phyloP scores from a whole-genome alignment of 345 rosid species.

The Boechera divaricarpa region DNA sequence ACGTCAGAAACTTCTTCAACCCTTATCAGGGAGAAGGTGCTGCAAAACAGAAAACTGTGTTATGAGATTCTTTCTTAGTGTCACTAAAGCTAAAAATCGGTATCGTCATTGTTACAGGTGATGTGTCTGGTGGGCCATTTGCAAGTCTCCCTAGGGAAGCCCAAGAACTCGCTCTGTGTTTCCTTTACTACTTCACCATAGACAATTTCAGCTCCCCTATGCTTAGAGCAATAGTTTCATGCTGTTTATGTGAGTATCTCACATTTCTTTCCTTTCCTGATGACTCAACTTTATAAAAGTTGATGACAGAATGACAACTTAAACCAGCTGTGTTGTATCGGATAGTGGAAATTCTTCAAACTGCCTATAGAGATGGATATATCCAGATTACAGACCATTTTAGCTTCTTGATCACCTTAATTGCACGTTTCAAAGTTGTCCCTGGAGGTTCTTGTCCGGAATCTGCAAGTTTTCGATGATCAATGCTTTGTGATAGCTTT shows the following conservation, averaged over 20 bases:
- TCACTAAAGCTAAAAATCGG: slow-evolving; percentile 21
- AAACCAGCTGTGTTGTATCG: slow-evolving; percentile 59
- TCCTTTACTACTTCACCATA: slow-evolving; percentile 65
- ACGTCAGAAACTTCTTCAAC: slow-evolving; percentile 63
- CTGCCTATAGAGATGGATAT: slow-evolving; percentile 66
- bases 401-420: slow-evolving; percentile 69
- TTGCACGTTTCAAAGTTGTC: slow-evolving; percentile 61
- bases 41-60: background rate
- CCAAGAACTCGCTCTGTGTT: slow-evolving; percentile 68
- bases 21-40: slow-evolving; percentile 55
- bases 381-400: slow-evolving; percentile 46
- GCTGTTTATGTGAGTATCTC: slow-evolving; percentile 68
- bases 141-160: slow-evolving; percentile 61
- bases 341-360: slow-evolving; percentile 67
- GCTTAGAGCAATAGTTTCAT: slow-evolving; percentile 66
- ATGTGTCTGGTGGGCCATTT: slow-evolving; percentile 69
- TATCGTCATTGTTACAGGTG: slow-evolving; percentile 52
- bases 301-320: slow-evolving; percentile 47
- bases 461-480: background rate
- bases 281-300: background rate
- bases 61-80: background rate
- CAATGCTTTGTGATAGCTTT: background rate
- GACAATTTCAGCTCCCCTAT: slow-evolving; percentile 53
- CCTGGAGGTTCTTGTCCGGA: slow-evolving; percentile 53
- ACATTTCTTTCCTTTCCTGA: slow-evolving; percentile 1